A percentile compares a stretch with the other conserved stretches of the same genome.
phyloP scores from a whole-genome alignment of 108 stramenopile genomes.

The Mayamaea pseudoterrestris region DNA sequence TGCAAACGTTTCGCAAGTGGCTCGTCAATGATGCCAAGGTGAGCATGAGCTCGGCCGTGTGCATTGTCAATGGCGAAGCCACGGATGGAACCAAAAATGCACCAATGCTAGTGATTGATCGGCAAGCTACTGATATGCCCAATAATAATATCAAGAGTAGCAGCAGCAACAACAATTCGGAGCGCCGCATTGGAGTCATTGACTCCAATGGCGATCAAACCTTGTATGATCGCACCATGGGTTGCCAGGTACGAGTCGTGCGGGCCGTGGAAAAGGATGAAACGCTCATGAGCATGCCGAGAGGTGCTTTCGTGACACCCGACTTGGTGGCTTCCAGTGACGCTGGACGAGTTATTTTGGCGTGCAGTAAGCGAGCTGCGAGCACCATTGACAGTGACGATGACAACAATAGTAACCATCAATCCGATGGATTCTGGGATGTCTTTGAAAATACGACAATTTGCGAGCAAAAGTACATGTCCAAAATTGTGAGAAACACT shows the following conservation, averaged over 20 bases:
- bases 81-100: conserved; percentile 83
- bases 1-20: conserved; percentile 69
- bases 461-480: conserved; percentile 25
- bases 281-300: conserved; percentile 54
- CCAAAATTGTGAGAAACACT: conserved; percentile 37
- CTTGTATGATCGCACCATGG: conserved; percentile 76
- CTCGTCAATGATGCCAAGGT: conserved; percentile 46
- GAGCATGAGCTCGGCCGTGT: conserved; percentile 51
- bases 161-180: not conserved
- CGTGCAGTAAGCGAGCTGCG: conserved; percentile 34
- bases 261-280: conserved; percentile 72
- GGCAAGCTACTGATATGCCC: conserved; percentile 21
- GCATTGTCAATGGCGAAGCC: conserved; percentile 80
- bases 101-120: conserved; percentile 50
- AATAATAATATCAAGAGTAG: conserved; percentile 9
- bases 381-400: too few species aligned
- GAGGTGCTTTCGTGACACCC: conserved; percentile 64
- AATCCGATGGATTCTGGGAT: conserved; percentile 46
- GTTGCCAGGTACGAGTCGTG: conserved; percentile 65
- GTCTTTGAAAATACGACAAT: conserved; percentile 53
- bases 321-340: conserved; percentile 81
- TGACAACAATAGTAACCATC: too few species aligned
- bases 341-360: conserved; percentile 61
- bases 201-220: conserved; percentile 50
- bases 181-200: conserved; percentile 53